Evolutionary conservation across 306 rosid genomes (phyloP).

Genomic region (Cucurbita argyrosperma): DNA sequence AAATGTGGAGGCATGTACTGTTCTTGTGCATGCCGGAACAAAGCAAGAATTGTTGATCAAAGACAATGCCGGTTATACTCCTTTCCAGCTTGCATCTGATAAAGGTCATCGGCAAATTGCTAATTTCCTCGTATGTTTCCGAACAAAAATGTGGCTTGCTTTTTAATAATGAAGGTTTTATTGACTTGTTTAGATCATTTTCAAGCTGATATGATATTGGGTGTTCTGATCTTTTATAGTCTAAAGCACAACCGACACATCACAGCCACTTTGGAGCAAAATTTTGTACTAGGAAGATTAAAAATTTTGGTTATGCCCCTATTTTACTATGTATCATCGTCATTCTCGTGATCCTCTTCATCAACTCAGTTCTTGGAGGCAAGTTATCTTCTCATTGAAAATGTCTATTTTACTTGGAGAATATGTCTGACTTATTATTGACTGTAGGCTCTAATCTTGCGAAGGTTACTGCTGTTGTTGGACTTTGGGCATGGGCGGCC

Average conservation of each 20-base stretch:
- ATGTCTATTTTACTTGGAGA: not conserved
- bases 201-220: not conserved
- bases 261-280: constrained; percentile 35
- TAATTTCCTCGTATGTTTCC: constrained; percentile 75
- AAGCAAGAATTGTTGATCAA: constrained; percentile 68
- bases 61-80: constrained; percentile 77
- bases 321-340: constrained; percentile 44
- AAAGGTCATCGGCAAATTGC: constrained; percentile 93
- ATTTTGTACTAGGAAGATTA: constrained; percentile 30
- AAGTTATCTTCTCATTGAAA: constrained; percentile 9
- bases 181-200: not conserved
- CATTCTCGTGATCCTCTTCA: constrained; percentile 39
- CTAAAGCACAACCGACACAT: constrained; percentile 46
- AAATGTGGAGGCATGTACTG: constrained; percentile 63
- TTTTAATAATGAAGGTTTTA: not conserved
- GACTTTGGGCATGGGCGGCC: constrained; percentile 80
- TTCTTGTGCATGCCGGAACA: constrained; percentile 82
- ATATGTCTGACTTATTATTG: constrained; percentile 20
- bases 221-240: constrained; percentile 29
- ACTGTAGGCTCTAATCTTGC: constrained; percentile 56
- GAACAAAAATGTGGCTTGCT: constrained; percentile 18
- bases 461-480: constrained; percentile 74
- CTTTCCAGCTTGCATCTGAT: constrained; percentile 78
- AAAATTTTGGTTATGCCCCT: constrained; percentile 68
- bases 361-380: constrained; percentile 69